phyloP scores from a whole-genome alignment of 495 filamentous ascomycete genomes.

The Schizothecium vesticola region DNA sequence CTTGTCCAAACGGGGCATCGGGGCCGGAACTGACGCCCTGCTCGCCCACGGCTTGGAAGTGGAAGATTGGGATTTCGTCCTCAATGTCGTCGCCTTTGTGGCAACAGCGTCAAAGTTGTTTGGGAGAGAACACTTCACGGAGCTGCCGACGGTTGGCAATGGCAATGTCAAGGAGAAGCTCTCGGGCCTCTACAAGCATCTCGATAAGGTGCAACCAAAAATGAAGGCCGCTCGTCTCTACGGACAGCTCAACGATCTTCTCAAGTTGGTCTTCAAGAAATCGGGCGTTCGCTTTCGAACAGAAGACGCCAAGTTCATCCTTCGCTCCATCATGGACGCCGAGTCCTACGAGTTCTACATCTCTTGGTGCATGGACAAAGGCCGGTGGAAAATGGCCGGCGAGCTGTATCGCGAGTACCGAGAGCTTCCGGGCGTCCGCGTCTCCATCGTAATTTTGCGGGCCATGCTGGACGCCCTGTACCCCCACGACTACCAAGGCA shows the following conservation, averaged over 20 bases:
- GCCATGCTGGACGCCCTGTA: slow-evolving; percentile 33
- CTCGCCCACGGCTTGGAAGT: slow-evolving; percentile 20
- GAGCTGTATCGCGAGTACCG: slow-evolving; percentile 35
- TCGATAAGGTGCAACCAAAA: neutral
- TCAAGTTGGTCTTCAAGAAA: slow-evolving; percentile 14
- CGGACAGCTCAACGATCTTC: slow-evolving; percentile 8
- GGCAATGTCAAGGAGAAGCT: neutral
- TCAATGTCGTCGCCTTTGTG: slow-evolving; percentile 14
- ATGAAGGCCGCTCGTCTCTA: neutral
- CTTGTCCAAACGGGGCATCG: slow-evolving; percentile 15
- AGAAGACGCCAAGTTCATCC: slow-evolving; percentile 19
- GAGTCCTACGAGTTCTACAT: slow-evolving; percentile 30
- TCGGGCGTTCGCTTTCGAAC: slow-evolving; percentile 17
- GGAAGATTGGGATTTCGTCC: slow-evolving; percentile 21
- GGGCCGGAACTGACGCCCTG: slow-evolving; percentile 18
- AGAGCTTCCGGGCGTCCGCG: slow-evolving; percentile 18
- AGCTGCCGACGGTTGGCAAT: neutral
- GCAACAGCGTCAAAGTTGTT: slow-evolving; percentile 8
- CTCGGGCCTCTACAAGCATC: neutral
- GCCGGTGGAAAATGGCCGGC: slow-evolving; percentile 19
- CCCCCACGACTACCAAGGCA: slow-evolving; percentile 31
- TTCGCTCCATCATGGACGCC: slow-evolving; percentile 24
- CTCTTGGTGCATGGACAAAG: slow-evolving; percentile 6
- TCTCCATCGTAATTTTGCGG: slow-evolving; percentile 11
- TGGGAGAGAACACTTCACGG: neutral